Percentiles rank a stretch among this genome's conserved stretches.
These are phyloP conservation scores for Hygrophoropsis aurantiaca DNA, from an alignment of 768 basidiomycete genomes.

Conservation along the genomic window DNA sequence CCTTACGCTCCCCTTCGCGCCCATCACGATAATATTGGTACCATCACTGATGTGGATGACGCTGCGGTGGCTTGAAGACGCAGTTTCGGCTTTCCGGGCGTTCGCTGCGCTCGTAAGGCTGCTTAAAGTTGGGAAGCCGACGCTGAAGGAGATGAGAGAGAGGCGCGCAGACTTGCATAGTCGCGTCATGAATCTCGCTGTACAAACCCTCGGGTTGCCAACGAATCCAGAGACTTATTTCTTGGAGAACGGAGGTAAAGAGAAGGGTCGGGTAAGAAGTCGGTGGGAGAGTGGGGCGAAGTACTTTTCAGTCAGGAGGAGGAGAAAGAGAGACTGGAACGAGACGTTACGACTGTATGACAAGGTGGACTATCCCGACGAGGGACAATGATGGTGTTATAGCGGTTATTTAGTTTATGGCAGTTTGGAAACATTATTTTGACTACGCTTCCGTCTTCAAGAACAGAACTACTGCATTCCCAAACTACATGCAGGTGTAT, in stretches of 20 bases:
- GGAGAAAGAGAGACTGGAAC: constrained; percentile 89
- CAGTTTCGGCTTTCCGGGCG: constrained; percentile 76
- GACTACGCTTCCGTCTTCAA: too few relatives aligned
- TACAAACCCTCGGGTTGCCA: constrained; percentile 59
- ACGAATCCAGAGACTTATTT: constrained; percentile 70
- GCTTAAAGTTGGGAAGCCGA: constrained; percentile 57
- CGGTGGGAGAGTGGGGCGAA: constrained; percentile 68
- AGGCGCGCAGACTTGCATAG: constrained; percentile 56
- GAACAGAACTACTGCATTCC: too few relatives aligned
- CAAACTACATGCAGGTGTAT: too few relatives aligned
- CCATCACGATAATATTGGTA: constrained; percentile 56
- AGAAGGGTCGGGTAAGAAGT: constrained; percentile 69
- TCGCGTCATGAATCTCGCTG: constrained; percentile 68
- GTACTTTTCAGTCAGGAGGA: constrained; percentile 77
- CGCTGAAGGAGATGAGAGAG: constrained; percentile 52
- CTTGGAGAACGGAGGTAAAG: constrained; percentile 51
- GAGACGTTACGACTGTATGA: constrained; percentile 82
- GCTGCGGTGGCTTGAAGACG: constrained; percentile 86
- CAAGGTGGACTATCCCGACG: constrained; percentile 76
- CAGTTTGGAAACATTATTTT: too few relatives aligned
- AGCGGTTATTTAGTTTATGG: too few relatives aligned
- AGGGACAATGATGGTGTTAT: constrained; percentile 24
- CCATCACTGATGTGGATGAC: constrained; percentile 88
- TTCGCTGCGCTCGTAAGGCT: constrained; percentile 61
- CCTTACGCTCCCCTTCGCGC: constrained; percentile 61